Evolutionary conservation across 768 basidiomycete genomes (phyloP), one percentile per base, ranked within the genome.

Genomic region (Lactarius akahatsu): DNA sequence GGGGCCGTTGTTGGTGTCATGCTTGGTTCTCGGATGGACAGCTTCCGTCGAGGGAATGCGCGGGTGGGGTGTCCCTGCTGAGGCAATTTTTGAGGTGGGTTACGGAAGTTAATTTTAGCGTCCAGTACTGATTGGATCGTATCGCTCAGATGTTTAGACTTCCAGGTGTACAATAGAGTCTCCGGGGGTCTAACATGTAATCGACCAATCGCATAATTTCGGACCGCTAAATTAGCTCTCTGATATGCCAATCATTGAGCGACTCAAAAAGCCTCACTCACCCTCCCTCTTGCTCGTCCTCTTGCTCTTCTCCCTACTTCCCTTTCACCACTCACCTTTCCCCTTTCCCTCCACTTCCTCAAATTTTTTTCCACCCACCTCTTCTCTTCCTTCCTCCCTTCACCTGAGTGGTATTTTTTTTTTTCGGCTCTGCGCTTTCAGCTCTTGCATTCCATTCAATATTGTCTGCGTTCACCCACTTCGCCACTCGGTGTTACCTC

Each of bases 1-100:
- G 88, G 88, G 4, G 81, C 86, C 0, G 87, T 90, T 4, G 79
- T 90, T 2, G 89, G 89, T 1, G 77, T 90, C 18, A 80, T 87
- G 71, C 78, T 86, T 10, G 88, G 88, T 16, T 82, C 83, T 41
- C 78, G 83, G 70, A 84, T 86, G 82, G 81, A 85, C 63, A 86
- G 78, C 68, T 73, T 73, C 80, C 7, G 76, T 86, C 4, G 82
- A 85, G 68, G 86, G 86, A 16, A 66, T 80, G 45, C 74, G 82
- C 16, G 86, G 87, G 0, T 89, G 86, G 85, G 86, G 85, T 26
- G 82, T 83, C 2, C 85, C 86, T 0, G 80, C 85, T 1, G 88
- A 90, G 73, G 76, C 80, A 23, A 84, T 88, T 23, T 88, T 81
- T 66, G 86, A 89, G 81, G 86, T 86, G 65, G 67, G 78, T 70